phyloP scores from a whole-genome alignment of 345 rosid genomes.

The Citropsis articulata region DNA sequence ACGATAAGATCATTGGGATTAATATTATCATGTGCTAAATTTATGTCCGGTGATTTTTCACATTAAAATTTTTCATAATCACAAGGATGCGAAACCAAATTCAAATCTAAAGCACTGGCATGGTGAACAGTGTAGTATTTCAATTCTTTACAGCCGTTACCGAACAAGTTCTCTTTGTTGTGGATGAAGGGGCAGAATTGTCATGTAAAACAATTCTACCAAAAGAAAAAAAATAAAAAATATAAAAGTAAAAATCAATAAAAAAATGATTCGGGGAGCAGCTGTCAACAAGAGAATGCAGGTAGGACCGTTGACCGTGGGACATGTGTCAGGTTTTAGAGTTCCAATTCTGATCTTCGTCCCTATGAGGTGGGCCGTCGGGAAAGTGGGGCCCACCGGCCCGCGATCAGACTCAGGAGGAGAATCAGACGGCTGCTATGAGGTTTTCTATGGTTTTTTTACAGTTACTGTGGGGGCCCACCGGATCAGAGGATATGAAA shows the following conservation, averaged over 20 bases:
- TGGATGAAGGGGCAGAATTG: conserved; percentile 4
- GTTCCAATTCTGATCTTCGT: not conserved
- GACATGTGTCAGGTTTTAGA: conserved; percentile 16
- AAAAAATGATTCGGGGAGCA: not conserved
- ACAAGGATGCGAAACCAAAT: too few relatives aligned
- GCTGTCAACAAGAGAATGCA: conserved; percentile 3
- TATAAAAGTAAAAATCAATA: not conserved
- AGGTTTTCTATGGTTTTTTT: not conserved
- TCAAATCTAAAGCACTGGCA: too few relatives aligned
- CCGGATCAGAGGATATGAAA: not conserved
- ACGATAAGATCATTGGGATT: too few relatives aligned
- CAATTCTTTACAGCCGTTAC: not conserved
- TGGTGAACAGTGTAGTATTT: too few relatives aligned
- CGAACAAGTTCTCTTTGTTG: not conserved
- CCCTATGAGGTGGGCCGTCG: not conserved
- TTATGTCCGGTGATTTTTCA: too few relatives aligned
- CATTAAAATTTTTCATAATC: too few relatives aligned
- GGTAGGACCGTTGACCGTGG: conserved; percentile 16
- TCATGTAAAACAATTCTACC: not conserved
- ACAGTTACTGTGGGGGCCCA: not conserved
- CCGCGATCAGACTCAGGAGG: too few relatives aligned
- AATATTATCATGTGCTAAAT: too few relatives aligned
- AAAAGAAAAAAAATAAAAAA: not conserved
- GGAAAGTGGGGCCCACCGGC: conserved; percentile 8
- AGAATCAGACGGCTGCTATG: conserved; percentile 17